Base-by-base conservation (phyloP, 352 stramenopile species). In the Phytophthora hibernalis region DNA sequence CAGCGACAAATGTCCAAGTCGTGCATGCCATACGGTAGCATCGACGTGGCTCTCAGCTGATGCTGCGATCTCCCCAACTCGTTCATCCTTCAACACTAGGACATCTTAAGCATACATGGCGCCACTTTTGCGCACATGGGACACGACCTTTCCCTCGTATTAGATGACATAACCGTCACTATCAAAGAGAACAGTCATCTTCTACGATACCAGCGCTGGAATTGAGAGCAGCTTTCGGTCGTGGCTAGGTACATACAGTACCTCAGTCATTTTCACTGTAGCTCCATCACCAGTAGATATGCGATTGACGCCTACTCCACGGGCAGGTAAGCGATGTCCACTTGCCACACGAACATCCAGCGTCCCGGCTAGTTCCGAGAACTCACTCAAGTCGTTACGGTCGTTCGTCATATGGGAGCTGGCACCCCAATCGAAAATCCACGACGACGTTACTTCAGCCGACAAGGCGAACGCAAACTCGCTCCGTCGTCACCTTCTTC, bases 401-500 rank as follows among this genome's bases (percentile, higher is more conserved):
- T 65, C 44, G 13, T 48, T 45, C 3, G 54, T 69, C 65, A 74
- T 77, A 42, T 74, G 45, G 16, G 49, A 58, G 21, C 65, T 74
- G 13, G 65, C 65, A 2, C 70, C 70, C 37, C 57, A 68, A 47
- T 77, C 54, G 0, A 77, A 28, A 3, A 67, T 43, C 53, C 53
- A 70, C 3, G 49, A 20, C 0, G 22, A 42, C 0, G 28, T 10
- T 5, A 3, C 18, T 5, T 21, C 33, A 15, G 30, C 24, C 5
- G 61, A 58, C 2, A 48, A 33, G 13, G 56, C 52, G 12, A 63
- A 69, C 1, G 21, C 2, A 49, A 37, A 48, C 13, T 58, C 35
- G 35, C 21, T 31, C 18, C 12, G 2, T 58, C 35, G 35, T 48
- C 21, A 1, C 5, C 15, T 5, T 11, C 15, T 12, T 7, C 21